Evolutionary conservation across 306 rosid species (phyloP).

Genomic region (Trifolium pratense): DNA sequence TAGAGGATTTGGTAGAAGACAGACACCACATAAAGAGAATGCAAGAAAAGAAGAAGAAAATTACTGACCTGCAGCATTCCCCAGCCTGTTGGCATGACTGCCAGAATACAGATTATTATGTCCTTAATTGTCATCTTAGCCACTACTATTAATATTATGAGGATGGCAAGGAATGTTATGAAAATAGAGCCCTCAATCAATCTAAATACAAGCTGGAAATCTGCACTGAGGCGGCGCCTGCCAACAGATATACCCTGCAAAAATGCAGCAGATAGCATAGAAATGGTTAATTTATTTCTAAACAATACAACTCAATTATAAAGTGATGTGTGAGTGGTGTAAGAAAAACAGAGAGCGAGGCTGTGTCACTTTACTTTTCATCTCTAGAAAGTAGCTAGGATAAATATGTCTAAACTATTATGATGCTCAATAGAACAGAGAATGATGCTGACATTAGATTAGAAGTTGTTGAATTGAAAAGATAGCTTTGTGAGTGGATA

Average conservation of each 20-base stretch:
- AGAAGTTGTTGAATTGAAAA: too few species aligned
- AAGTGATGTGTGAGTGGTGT: not conserved
- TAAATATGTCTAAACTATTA: too few species aligned
- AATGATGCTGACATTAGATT: too few species aligned
- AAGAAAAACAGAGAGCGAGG: not conserved
- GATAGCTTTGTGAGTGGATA: too few species aligned
- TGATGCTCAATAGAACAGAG: too few species aligned
- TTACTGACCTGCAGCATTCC: conserved; percentile 84
- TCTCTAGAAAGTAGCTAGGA: not conserved
- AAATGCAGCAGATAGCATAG: conserved; percentile 5
- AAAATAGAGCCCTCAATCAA: conserved; percentile 69
- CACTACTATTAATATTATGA: conserved; percentile 67
- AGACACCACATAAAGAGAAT: conserved; percentile 7
- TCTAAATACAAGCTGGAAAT: conserved; percentile 82
- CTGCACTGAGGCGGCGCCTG: conserved; percentile 82
- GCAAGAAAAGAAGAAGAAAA: conserved; percentile 1
- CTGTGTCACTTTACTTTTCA: not conserved
- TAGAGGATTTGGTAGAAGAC: not conserved
- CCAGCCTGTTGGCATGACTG: conserved; percentile 97
- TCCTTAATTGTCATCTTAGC: conserved; percentile 71
- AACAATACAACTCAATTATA: not conserved
- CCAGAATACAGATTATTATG: conserved; percentile 74
- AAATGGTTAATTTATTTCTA: conserved; percentile 23
- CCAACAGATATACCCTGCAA: conserved; percentile 81
- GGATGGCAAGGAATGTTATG: conserved; percentile 58